phyloP scores from a whole-genome alignment of 441 rosid species.

The Pelargonium citronellum region DNA sequence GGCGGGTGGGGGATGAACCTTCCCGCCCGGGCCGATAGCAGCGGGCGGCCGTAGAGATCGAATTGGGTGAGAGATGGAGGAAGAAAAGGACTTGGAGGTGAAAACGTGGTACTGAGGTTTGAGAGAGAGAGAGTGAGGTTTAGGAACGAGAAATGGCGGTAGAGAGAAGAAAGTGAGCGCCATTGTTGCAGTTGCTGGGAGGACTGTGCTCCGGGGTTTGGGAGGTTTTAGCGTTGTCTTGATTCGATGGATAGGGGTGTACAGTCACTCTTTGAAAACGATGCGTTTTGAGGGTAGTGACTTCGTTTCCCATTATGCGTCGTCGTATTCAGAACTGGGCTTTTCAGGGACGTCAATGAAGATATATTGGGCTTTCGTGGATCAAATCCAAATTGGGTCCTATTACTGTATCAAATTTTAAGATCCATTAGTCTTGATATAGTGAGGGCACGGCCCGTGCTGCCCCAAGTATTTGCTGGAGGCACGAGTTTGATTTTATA shows the following conservation, averaged over 20 bases:
- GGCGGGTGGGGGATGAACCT: conserved; percentile 57
- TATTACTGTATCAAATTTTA: too few relatives aligned
- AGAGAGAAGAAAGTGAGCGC: conserved; percentile 32
- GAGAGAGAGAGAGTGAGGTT: conserved; percentile 21
- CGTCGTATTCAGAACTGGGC: neutral
- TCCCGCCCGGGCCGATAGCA: conserved; percentile 41
- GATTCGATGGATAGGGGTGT: neutral
- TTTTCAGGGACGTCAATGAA: too few relatives aligned
- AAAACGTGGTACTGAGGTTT: conserved; percentile 15
- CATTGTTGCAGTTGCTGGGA: conserved; percentile 21
- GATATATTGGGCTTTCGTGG: neutral
- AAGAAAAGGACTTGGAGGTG: conserved; percentile 22
- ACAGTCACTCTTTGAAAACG: neutral
- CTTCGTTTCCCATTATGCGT: neutral
- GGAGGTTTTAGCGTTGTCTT: conserved; percentile 12
- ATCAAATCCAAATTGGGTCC: neutral
- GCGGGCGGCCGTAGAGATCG: conserved; percentile 15
- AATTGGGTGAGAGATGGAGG: neutral
- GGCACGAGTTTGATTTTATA: too few relatives aligned
- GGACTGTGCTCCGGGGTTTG: neutral
- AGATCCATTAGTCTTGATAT: too few relatives aligned
- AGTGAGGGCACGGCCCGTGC: too few relatives aligned
- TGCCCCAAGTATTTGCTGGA: too few relatives aligned
- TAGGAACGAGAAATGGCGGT: conserved; percentile 31
- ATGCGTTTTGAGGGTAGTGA: neutral